A percentile compares a stretch with the other conserved stretches of the same genome.
Conservation (phyloP, 208 protist genomes). For the Lotmaria passim region DNA sequence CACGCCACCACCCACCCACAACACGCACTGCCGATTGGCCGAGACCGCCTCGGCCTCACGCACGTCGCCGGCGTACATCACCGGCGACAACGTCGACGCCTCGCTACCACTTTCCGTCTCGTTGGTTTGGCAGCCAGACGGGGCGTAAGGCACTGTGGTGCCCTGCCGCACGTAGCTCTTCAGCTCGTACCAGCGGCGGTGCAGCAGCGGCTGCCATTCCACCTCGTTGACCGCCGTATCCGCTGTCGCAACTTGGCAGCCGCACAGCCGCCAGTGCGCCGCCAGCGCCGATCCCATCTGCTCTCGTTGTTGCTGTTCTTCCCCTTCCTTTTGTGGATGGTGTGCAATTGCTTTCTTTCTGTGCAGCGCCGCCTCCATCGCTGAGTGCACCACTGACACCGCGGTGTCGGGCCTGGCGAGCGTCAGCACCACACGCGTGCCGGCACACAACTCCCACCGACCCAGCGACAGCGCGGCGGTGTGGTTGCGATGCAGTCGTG, state of each 20-base stretch:
- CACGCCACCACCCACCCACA: constrained; percentile 61
- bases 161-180: constrained; percentile 52
- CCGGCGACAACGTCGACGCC: not conserved
- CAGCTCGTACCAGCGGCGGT: constrained; percentile 75
- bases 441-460: constrained; percentile 39
- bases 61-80: constrained; percentile 46
- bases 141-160: constrained; percentile 31
- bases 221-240: constrained; percentile 16
- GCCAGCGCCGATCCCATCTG: not conserved
- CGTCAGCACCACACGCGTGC: constrained; percentile 28
- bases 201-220: constrained; percentile 61
- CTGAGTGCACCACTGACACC: not conserved
- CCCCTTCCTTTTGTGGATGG: no score
- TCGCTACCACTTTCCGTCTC: not conserved
- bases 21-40: constrained; percentile 49
- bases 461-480: constrained; percentile 14
- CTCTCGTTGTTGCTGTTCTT: not conserved
- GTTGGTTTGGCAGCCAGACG: not conserved
- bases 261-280: constrained; percentile 12
- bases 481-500: not conserved
- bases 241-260: constrained; percentile 3
- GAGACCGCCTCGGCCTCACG: constrained; percentile 69
- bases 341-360: not conserved
- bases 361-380: constrained; percentile 5
- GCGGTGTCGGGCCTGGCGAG: constrained; percentile 6